Percentiles rank a stretch among this genome's conserved stretches.
phyloP scores from a whole-genome alignment of 805 yeast species.

The Groenewaldozyma tartarivorans region DNA sequence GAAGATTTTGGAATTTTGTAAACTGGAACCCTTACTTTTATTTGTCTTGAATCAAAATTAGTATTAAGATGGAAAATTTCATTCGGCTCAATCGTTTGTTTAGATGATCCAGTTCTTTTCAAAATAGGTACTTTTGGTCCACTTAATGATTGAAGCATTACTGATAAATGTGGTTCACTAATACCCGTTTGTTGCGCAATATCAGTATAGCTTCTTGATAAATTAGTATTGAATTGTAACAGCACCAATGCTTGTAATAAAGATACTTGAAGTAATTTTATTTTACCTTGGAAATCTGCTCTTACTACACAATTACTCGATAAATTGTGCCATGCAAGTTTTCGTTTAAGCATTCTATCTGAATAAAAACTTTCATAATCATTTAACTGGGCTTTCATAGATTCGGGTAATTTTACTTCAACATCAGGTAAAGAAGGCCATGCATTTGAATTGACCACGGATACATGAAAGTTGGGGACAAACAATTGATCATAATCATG shows the following conservation, averaged over 20 bases:
- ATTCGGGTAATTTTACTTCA: constrained; percentile 19
- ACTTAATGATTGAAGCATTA: constrained; percentile 21
- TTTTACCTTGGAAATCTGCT: constrained; percentile 23
- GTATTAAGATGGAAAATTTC: constrained; percentile 21
- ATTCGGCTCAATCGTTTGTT: constrained; percentile 12
- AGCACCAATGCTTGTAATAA: constrained; percentile 23
- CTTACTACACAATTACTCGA: constrained; percentile 23
- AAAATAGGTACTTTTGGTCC: constrained; percentile 20
- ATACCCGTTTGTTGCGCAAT: constrained; percentile 16
- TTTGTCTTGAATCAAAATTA: constrained; percentile 16
- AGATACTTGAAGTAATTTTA: constrained; percentile 22
- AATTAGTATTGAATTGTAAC: constrained; percentile 18
- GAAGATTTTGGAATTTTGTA: neutral
- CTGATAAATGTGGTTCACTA: constrained; percentile 13
- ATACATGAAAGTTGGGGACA: constrained; percentile 12
- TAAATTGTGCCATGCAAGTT: constrained; percentile 22
- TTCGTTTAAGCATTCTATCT: constrained; percentile 10
- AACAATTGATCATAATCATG: constrained; percentile 23
- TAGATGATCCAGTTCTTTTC: constrained; percentile 15
- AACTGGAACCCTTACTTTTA: constrained; percentile 16
- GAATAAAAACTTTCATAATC: constrained; percentile 20
- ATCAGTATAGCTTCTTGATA: constrained; percentile 12
- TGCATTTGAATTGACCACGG: constrained; percentile 22
- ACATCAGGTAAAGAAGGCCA: constrained; percentile 26
- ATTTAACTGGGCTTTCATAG: constrained; percentile 16